Percentiles rank a stretch among this genome's conserved stretches.
These are phyloP conservation scores for Yamadazyma oceani DNA, from an alignment of 1,139 yeast genomes.

Conservation along the genomic window DNA sequence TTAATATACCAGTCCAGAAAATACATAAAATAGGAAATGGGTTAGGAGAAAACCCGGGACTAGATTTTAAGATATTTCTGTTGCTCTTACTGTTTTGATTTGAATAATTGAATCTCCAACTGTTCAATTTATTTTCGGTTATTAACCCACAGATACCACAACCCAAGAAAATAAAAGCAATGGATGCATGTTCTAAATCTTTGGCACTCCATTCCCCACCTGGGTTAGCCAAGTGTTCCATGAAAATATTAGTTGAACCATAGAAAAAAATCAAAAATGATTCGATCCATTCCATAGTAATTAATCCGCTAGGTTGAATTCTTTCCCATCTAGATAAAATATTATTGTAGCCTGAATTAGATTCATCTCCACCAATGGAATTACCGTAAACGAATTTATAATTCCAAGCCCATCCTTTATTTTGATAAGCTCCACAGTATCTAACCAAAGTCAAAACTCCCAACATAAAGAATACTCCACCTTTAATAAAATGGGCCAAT, in stretches of 20 bases:
- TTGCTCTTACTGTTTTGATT: conserved; percentile 8
- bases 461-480: conserved; percentile 78
- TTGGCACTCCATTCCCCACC: conserved; percentile 88
- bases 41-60: conserved; percentile 80
- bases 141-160: conserved; percentile 89
- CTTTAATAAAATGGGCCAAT: conserved; percentile 94
- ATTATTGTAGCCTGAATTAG: too few relatives aligned
- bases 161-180: conserved; percentile 92
- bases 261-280: conserved; percentile 76
- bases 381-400: conserved; percentile 40
- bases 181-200: conserved; percentile 91
- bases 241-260: conserved; percentile 82
- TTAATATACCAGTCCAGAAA: conserved; percentile 94
- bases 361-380: too few relatives aligned
- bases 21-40: conserved; percentile 93
- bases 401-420: conserved; percentile 94
- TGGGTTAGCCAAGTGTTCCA: conserved; percentile 77
- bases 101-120: conserved; percentile 49
- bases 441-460: conserved; percentile 81
- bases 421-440: conserved; percentile 77
- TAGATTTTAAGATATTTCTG: conserved; percentile 34
- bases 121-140: conserved; percentile 58
- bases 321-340: conserved; percentile 19
- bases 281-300: conserved; percentile 87
- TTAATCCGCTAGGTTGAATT: conserved; percentile 53